Evolutionary conservation across 805 yeast species (phyloP).

Genomic region (Grigorovia jiainica): DNA sequence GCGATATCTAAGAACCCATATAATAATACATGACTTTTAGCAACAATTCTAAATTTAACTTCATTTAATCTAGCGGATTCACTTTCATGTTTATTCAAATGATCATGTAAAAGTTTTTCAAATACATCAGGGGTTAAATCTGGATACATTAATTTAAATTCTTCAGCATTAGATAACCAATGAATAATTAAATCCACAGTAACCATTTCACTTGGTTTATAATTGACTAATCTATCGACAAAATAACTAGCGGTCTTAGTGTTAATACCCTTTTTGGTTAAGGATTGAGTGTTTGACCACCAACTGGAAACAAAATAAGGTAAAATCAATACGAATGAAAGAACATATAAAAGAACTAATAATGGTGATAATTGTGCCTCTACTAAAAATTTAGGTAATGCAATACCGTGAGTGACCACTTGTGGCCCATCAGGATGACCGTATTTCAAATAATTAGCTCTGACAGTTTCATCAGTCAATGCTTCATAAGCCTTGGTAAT

Average conservation of each 20-base stretch:
- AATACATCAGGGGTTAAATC: conserved; percentile 39
- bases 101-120: conserved; percentile 42
- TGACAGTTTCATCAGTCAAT: conserved; percentile 78
- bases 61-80: conserved; percentile 27
- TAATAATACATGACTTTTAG: conserved; percentile 56
- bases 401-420: conserved; percentile 84
- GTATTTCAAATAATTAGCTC: conserved; percentile 70
- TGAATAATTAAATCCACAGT: conserved; percentile 47
- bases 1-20: conserved; percentile 73
- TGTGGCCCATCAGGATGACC: conserved; percentile 99
- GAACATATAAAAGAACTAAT: conserved; percentile 55
- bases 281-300: conserved; percentile 80
- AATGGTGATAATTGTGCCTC: conserved; percentile 69
- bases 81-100: conserved; percentile 43
- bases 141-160: conserved; percentile 40
- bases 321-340: conserved; percentile 64
- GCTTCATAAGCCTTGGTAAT: conserved; percentile 92
- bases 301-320: conserved; percentile 77
- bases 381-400: conserved; percentile 82
- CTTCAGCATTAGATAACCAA: conserved; percentile 58
- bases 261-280: conserved; percentile 76
- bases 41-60: conserved; percentile 46
- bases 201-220: conserved; percentile 55
- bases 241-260: conserved; percentile 74
- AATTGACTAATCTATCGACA: conserved; percentile 63